Conservation (phyloP, 305 asterid genomes). For the Rubia tinctorum region DNA sequence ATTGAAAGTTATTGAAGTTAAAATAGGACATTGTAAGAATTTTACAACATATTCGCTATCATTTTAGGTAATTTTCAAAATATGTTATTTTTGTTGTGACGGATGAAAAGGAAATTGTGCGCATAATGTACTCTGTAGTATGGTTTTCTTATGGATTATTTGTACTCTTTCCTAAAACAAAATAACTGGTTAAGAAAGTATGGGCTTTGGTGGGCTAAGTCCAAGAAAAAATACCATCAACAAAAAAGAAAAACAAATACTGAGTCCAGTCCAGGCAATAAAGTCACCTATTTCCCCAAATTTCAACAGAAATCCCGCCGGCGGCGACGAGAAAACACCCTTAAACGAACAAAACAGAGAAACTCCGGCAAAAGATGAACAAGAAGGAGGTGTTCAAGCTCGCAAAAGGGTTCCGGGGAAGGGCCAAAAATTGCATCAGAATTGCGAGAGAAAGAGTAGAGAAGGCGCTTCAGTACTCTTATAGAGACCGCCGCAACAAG, state of each 20-base stretch:
- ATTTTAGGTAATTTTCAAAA: too few relatives aligned
- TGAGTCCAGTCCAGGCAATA: background rate
- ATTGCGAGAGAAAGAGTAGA: constrained; percentile 95
- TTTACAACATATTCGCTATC: too few relatives aligned
- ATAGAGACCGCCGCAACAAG: constrained; percentile 89
- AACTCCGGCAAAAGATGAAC: constrained; percentile 48
- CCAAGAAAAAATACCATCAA: background rate
- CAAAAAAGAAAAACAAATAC: too few relatives aligned
- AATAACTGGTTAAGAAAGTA: too few relatives aligned
- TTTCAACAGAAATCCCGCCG: background rate
- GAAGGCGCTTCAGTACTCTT: constrained; percentile 87
- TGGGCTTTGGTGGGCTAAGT: background rate
- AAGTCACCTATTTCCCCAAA: background rate
- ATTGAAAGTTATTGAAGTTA: too few relatives aligned
- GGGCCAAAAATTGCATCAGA: constrained; percentile 89
- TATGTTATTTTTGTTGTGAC: too few relatives aligned
- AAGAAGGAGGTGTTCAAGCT: constrained; percentile 82
- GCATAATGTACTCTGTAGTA: too few relatives aligned
- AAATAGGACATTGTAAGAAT: too few relatives aligned
- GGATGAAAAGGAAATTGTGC: too few relatives aligned
- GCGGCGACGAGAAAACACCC: background rate
- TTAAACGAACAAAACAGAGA: background rate
- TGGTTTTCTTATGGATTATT: too few relatives aligned
- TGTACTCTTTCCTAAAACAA: too few relatives aligned
- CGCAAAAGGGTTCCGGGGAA: constrained; percentile 88